Evolutionary conservation across 768 basidiomycete species (phyloP).

Genomic region (Pilatotrama ljubarskyi): DNA sequence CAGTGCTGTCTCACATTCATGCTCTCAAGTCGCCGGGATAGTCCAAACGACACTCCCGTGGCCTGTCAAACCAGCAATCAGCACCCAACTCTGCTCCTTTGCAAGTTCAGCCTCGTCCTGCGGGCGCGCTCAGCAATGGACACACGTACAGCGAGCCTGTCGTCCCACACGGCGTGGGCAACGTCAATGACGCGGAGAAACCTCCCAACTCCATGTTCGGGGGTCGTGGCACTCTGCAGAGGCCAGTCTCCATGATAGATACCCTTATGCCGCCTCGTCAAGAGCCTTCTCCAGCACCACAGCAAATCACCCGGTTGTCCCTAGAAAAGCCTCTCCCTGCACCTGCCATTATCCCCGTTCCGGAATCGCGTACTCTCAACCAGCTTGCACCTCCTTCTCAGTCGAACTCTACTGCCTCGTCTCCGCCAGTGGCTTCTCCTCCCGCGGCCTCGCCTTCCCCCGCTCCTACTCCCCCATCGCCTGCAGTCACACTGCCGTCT

Average conservation of each 20-base stretch:
- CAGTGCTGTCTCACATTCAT: not conserved
- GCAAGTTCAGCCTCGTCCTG: conserved; percentile 6
- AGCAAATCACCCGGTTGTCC: not conserved
- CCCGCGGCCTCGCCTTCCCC: conserved; percentile 2
- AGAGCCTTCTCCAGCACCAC: not conserved
- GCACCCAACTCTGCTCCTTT: not conserved
- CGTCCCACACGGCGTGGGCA: conserved; percentile 15
- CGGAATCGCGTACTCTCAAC: conserved; percentile 3
- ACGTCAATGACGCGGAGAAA: conserved; percentile 16
- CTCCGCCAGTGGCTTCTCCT: not conserved
- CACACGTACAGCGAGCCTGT: conserved; percentile 22
- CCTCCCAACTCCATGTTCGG: conserved; percentile 8
- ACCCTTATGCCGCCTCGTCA: conserved; percentile 13
- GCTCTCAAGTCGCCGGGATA: conserved; percentile 20
- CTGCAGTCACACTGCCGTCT: conserved; percentile 1
- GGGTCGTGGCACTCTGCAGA: conserved; percentile 7
- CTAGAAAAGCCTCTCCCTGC: conserved; percentile 9
- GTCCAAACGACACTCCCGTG: conserved; percentile 51
- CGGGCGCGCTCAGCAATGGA: conserved; percentile 12
- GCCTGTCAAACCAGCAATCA: conserved; percentile 32
- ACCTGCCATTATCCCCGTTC: conserved; percentile 1
- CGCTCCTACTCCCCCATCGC: conserved; percentile 6
- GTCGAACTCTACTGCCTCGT: conserved; percentile 1
- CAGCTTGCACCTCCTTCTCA: not conserved
- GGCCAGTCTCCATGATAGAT: conserved; percentile 28